phyloP scores from a whole-genome alignment of 345 rosid genomes.

The Passiflora organensis region DNA sequence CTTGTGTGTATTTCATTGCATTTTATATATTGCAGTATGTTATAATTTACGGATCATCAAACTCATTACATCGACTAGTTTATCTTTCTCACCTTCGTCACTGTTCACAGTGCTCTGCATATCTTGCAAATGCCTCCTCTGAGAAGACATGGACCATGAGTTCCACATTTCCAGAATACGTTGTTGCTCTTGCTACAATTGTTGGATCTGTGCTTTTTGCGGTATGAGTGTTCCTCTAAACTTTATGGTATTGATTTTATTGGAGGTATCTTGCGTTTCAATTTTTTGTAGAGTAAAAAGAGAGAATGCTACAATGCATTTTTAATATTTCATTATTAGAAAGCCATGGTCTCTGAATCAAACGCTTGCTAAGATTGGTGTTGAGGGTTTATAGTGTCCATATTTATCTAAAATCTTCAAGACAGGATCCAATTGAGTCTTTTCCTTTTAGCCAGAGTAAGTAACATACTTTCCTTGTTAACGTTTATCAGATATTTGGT shows the following conservation, averaged over 20 bases:
- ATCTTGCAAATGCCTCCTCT: conserved; percentile 56
- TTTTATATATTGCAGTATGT: not conserved
- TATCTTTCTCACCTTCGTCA: conserved; percentile 5
- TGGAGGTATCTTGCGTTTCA: not conserved
- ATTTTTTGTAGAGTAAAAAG: not conserved
- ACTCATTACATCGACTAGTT: conserved; percentile 7
- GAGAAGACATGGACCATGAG: conserved; percentile 98
- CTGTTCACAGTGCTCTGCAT: conserved; percentile 71
- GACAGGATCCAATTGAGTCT: not conserved
- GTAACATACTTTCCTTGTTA: conserved; percentile 8
- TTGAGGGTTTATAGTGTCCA: not conserved
- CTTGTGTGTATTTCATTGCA: not conserved
- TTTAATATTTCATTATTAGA: no score
- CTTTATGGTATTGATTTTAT: not conserved
- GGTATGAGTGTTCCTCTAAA: conserved; percentile 37
- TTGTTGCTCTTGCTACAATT: conserved; percentile 94
- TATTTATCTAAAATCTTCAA: not conserved
- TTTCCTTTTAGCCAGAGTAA: conserved; percentile 1
- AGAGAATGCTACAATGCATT: no score
- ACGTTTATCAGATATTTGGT: conserved; percentile 71
- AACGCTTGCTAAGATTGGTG: no score
- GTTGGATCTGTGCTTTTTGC: conserved; percentile 96
- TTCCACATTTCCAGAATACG: conserved; percentile 90
- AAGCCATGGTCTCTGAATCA: no score
- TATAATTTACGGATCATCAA: conserved; percentile 4